Percentiles rank a stretch among this genome's conserved stretches.
phyloP scores from a whole-genome alignment of 2,329 filamentous ascomycete genomes.

The Ophiostoma piceae region DNA sequence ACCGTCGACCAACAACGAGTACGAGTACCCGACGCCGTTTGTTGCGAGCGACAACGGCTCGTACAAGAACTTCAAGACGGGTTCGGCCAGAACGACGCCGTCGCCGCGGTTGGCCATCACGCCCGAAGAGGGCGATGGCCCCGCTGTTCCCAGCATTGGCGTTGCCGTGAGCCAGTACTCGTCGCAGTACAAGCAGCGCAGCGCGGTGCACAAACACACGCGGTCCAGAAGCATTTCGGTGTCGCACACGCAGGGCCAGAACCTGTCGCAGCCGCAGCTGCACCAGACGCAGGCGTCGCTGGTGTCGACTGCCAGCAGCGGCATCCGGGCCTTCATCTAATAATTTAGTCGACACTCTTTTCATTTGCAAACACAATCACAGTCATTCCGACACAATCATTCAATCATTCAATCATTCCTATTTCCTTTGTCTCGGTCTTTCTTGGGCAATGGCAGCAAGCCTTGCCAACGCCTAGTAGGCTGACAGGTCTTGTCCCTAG shows the following conservation, averaged over 20 bases:
- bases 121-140: not conserved
- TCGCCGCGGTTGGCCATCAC: not conserved
- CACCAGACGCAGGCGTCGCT: conserved; percentile 23
- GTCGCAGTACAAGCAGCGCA: not conserved
- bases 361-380: not conserved
- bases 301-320: conserved; percentile 24
- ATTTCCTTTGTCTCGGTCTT: not conserved
- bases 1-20: conserved; percentile 17
- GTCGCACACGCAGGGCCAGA: not conserved
- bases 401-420: not conserved
- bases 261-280: conserved; percentile 19
- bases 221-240: not conserved
- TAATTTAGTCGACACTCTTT: not conserved
- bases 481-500: not conserved
- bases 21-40: conserved; percentile 24
- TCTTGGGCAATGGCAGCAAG: not conserved
- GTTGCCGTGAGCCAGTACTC: conserved; percentile 25
- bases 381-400: not conserved
- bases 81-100: not conserved
- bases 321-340: conserved; percentile 23
- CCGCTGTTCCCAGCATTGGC: conserved; percentile 17
- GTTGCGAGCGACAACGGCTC: not conserved
- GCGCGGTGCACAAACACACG: not conserved
- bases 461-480: not conserved
- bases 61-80: not conserved